Base-by-base conservation (phyloP, 2,329 filamentous ascomycete genomes). In the Cladosporium sp. region DNA sequence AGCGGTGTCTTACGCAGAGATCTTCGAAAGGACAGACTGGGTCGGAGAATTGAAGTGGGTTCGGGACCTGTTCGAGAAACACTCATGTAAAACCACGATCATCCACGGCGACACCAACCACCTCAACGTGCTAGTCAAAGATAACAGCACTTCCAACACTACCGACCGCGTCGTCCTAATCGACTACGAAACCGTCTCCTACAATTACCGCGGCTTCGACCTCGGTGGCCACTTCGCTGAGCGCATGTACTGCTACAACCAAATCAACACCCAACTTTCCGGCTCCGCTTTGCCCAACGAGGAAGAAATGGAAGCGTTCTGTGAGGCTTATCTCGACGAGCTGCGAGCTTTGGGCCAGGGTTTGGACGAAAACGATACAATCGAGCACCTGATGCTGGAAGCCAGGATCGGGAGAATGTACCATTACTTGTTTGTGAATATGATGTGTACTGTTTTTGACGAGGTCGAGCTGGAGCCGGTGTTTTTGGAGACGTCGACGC, bases 131-230 rank as follows among this genome's bases (percentile, higher is more conserved):
- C 37, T 60, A 28, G 49, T 58, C 28, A 49, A 37, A 20, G 51
- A 45, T 19, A 3, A 3, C 25, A 25, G 20, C 6, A 25, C 17
- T 5, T 15, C 9, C 20, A n/a, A 15, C n/a, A 50, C 15, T 5
- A 38, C n/a, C 34, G 37, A 60, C 2, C 49, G 40, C 14, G 12
- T 39, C 15, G 22, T 58, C 11, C 54, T 60, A 7, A 58, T 59
- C 38, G 55, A 60, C 40, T 60, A 60, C 51, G 59, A 60, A 34
- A 60, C 59, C 11, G 36, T 47, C 36, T 37, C 59, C 7, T 55
- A 60, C 50, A 58, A 55, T 50, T 55, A 58, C 25, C 59, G 59
- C 15, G 59, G 59, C 25, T 42, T 60, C 55, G 59, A 60, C 50
- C 49, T 59, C 25, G 55, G 59, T n/a, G 59, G 55, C n/a, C 59